A percentile compares a stretch with the other conserved stretches of the same genome.
Conservation (phyloP, 1,284 basidiomycete species). For the Pholiota adiposa region DNA sequence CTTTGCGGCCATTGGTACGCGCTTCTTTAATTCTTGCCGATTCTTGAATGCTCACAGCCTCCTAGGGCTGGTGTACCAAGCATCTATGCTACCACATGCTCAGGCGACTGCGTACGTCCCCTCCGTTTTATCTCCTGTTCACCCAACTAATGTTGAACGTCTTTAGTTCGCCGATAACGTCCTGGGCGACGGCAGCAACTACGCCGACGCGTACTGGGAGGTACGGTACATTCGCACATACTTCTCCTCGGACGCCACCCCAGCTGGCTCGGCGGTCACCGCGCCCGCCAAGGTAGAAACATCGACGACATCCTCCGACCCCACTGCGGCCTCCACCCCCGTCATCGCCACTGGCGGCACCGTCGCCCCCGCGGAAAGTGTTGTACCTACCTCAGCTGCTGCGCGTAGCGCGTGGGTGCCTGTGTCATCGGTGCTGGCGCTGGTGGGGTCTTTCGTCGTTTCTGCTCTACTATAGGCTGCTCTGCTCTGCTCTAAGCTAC, state of each 20-base stretch:
- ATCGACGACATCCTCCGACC: neutral
- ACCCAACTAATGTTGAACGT: neutral
- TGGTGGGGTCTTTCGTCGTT: neutral
- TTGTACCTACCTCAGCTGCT: neutral
- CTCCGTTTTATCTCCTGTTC: neutral
- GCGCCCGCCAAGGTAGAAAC: neutral
- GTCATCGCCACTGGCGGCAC: neutral
- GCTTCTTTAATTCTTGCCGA: neutral
- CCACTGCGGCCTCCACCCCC: neutral
- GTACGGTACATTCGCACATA: constrained; percentile 44
- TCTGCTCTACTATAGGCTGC: neutral
- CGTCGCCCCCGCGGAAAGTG: neutral
- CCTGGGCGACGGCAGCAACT: constrained; percentile 44
- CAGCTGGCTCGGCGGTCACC: neutral
- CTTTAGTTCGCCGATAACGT: constrained; percentile 35
- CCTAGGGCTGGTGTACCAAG: constrained; percentile 54
- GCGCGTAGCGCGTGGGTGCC: neutral
- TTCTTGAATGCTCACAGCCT: neutral
- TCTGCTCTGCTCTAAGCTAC: too few relatives aligned
- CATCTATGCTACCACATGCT: constrained; percentile 47
- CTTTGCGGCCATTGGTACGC: constrained; percentile 55
- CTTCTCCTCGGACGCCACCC: constrained; percentile 9
- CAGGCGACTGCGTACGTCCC: constrained; percentile 39
- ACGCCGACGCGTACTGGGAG: constrained; percentile 53
- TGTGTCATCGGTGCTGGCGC: neutral